These are phyloP conservation scores for Botryosphaeria dothidea DNA, from an alignment of 2,329 filamentous ascomycete species.

Conservation along the genomic window DNA sequence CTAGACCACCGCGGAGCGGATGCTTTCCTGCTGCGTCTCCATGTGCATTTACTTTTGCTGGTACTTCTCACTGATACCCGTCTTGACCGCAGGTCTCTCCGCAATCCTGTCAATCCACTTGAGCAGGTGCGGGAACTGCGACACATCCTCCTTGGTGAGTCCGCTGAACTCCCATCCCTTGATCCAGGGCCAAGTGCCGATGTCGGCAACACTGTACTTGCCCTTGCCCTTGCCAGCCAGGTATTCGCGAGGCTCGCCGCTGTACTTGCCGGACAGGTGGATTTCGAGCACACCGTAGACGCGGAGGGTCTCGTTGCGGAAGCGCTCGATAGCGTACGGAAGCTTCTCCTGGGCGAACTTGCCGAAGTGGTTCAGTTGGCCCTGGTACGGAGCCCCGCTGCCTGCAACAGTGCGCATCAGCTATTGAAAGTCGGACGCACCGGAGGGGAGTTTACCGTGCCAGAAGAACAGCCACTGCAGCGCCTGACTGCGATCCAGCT, in stretches of 20 bases:
- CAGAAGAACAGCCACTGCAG: constrained; percentile 60
- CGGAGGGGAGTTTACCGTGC: constrained; percentile 38
- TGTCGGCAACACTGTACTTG: constrained; percentile 57
- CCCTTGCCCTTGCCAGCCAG: constrained; percentile 55
- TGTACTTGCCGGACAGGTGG: constrained; percentile 54
- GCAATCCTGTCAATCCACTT: constrained; percentile 57
- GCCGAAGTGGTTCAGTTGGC: constrained; percentile 50
- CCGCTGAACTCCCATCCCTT: constrained; percentile 47
- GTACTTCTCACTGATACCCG: constrained; percentile 32
- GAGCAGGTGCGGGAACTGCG: constrained; percentile 52
- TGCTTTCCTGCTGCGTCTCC: neutral
- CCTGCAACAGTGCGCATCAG: constrained; percentile 12
- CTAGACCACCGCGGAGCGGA: neutral
- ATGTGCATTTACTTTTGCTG: constrained; percentile 11
- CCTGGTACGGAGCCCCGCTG: constrained; percentile 41
- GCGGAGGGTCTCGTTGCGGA: constrained; percentile 53
- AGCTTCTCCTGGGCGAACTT: constrained; percentile 35
- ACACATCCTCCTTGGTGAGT: constrained; percentile 51
- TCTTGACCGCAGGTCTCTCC: constrained; percentile 50
- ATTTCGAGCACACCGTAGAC: constrained; percentile 59
- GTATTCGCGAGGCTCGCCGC: constrained; percentile 51
- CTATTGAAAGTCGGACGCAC: constrained; percentile 9
- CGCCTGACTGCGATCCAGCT: constrained; percentile 50
- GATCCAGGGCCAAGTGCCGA: constrained; percentile 55
- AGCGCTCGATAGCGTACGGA: constrained; percentile 37